Conservation (phyloP, 1,284 basidiomycete species). For the Puccinia coronata region DNA sequence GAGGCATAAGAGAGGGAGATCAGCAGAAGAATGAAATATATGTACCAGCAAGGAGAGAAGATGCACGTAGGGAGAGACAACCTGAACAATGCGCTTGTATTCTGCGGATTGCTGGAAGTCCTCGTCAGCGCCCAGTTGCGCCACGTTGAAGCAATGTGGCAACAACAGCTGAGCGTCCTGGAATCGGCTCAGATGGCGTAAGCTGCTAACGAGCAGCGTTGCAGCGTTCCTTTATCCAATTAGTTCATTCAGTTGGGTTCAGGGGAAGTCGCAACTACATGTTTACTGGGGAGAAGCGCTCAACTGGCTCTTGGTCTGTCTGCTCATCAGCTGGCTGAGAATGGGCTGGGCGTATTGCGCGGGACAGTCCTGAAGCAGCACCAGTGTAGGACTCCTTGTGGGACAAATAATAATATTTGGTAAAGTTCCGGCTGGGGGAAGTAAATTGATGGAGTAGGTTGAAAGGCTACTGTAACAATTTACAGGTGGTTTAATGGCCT, state of each 20-base stretch:
- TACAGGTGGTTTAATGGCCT: too few relatives aligned
- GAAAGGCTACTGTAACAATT: too few relatives aligned
- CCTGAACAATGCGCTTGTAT: background rate
- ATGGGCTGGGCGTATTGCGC: slow-evolving; percentile 12
- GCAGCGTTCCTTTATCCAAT: background rate
- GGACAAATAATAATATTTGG: too few relatives aligned
- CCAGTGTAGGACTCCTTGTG: too few relatives aligned
- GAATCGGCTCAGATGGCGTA: background rate
- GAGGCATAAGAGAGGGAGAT: too few relatives aligned
- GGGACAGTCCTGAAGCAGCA: slow-evolving; percentile 11
- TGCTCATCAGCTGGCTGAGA: background rate
- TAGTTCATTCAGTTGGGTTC: too few relatives aligned
- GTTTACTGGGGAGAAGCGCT: background rate
- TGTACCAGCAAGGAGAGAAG: too few relatives aligned
- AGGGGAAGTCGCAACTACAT: background rate
- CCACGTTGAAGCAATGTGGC: background rate
- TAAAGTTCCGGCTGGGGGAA: too few relatives aligned
- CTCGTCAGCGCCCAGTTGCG: background rate
- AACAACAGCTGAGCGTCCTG: background rate
- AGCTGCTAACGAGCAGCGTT: background rate
- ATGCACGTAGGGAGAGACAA: background rate
- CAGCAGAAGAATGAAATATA: background rate
- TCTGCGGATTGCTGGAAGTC: background rate
- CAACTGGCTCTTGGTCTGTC: background rate
- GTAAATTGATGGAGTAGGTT: too few relatives aligned